Percentiles rank a stretch among this genome's conserved stretches.
phyloP scores from a whole-genome alignment of 140 eudicot species.

The Erigeron philadelphicus region DNA sequence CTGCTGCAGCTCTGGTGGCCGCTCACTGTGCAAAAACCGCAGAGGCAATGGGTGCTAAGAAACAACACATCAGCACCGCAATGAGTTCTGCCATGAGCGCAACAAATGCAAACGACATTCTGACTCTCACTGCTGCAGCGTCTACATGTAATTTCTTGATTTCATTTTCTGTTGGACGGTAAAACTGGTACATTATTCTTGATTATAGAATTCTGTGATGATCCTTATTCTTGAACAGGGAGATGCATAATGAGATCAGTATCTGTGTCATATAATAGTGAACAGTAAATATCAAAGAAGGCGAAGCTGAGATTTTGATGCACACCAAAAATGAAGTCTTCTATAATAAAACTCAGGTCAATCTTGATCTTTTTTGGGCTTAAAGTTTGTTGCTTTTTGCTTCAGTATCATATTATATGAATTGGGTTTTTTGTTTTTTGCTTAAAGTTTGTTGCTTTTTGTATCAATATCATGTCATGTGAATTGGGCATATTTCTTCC shows the following conservation, averaged over 20 bases:
- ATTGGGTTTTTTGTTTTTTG: not conserved
- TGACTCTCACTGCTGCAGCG: constrained; percentile 91
- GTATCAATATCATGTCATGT: not conserved
- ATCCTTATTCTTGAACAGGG: constrained; percentile 45
- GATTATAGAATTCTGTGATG: not conserved
- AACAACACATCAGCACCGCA: constrained; percentile 55
- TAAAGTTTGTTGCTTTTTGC: constrained; percentile 17
- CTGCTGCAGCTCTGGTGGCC: constrained; percentile 84
- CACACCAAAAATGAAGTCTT: constrained; percentile 82
- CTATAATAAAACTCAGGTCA: constrained; percentile 93
- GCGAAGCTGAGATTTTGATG: constrained; percentile 98
- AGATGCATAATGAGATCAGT: constrained; percentile 54
- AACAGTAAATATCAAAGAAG: no score
- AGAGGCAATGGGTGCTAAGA: constrained; percentile 81
- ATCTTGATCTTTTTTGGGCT: not conserved
- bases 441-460: not conserved
- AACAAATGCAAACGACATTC: constrained; percentile 58
- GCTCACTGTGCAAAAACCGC: constrained; percentile 91
- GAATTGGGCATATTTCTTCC: no score
- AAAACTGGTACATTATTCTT: not conserved
- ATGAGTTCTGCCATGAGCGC: constrained; percentile 72
- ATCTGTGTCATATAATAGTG: no score
- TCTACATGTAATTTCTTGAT: constrained; percentile 55
- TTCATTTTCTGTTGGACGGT: not conserved
- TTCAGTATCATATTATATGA: not conserved